Base-by-base conservation (phyloP, 2,329 filamentous ascomycete species). In the Fusarium sp. region DNA sequence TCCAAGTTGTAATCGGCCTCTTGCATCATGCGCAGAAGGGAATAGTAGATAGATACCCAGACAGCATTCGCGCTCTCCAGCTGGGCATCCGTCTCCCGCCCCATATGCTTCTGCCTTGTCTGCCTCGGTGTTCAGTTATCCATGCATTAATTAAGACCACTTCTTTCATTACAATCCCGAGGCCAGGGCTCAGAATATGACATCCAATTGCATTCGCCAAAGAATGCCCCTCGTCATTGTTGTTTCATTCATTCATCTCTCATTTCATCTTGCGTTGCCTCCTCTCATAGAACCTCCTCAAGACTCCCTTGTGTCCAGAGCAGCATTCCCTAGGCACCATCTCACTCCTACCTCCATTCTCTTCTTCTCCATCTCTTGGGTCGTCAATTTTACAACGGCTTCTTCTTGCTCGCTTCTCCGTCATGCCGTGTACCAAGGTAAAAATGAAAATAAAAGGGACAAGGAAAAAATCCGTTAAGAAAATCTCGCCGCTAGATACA, bases 401-500 rank as follows among this genome's bases (percentile, higher is more conserved):
- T 71, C 61, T 62, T 59, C 66, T 68, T 62, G 16, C 24, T 53
- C 51, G 31, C 31, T 38, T 61, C 40, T 40, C 58, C 67, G 56
- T 67, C 67, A 73, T 74, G 40, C 65, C 67, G 74, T 72, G 65
- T 69, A 67, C 59, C 62, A 44, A 33, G 62, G 58, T 63, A 72
- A 73, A 62, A 62, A 67, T 62, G 67, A 75, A 69, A 62, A 64
- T 24, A 62, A 67, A 60, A 57, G 71, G 72, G 49, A 65, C 61
- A 71, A 62, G 42, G 55, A 64, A 74, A 66, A 64, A 56, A 63
- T 69, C 65, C 72, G 71, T 74, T 74, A 67, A 66, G 64, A 74
- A 66, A 73, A 72, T 66, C 67, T 77, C 66, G 58, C 65, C 74
- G 72, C 75, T 77, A 77, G 73, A 72, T 77, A 77, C 75, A 77